Conservation (phyloP, 352 stramenopile species). For the Phytopythium boreale region DNA sequence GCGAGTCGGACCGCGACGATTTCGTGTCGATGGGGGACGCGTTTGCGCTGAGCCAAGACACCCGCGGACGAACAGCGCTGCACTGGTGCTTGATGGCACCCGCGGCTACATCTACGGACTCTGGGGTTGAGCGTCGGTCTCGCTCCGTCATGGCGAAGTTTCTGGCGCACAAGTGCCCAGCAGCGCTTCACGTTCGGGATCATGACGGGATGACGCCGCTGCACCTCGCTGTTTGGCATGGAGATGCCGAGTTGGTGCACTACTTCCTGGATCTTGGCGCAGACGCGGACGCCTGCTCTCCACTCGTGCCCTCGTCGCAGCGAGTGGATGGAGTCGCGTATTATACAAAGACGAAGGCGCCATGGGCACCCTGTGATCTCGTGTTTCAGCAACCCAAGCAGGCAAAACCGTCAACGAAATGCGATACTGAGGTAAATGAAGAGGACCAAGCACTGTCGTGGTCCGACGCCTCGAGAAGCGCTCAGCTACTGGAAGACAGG, state of each 20-base stretch:
- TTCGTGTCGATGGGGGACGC: slow-evolving; percentile 12
- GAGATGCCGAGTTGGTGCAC: slow-evolving; percentile 29
- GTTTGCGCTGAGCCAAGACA: slow-evolving; percentile 32
- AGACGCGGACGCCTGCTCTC: slow-evolving; percentile 15
- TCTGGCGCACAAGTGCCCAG: slow-evolving; percentile 23
- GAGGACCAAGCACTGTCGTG: not conserved
- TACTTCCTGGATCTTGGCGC: slow-evolving; percentile 43
- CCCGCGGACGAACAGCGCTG: slow-evolving; percentile 42
- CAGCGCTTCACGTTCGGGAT: slow-evolving; percentile 39
- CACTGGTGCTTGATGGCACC: slow-evolving; percentile 37
- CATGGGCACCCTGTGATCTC: slow-evolving; percentile 46
- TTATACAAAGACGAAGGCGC: slow-evolving; percentile 15
- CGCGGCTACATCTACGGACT: not conserved
- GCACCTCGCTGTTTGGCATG: slow-evolving; percentile 41
- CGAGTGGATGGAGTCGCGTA: not conserved
- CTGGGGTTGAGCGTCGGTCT: not conserved
- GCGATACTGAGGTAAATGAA: not conserved
- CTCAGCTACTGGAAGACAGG: not conserved
- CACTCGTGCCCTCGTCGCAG: not conserved
- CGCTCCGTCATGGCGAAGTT: slow-evolving; percentile 18
- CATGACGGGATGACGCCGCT: slow-evolving; percentile 33
- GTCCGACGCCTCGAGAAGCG: not conserved
- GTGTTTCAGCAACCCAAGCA: slow-evolving; percentile 17
- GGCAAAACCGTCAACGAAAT: not conserved
- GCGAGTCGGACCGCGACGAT: not conserved